phyloP scores from a whole-genome alignment of 1,284 basidiomycete species.

The Amylostereum areolatum region DNA sequence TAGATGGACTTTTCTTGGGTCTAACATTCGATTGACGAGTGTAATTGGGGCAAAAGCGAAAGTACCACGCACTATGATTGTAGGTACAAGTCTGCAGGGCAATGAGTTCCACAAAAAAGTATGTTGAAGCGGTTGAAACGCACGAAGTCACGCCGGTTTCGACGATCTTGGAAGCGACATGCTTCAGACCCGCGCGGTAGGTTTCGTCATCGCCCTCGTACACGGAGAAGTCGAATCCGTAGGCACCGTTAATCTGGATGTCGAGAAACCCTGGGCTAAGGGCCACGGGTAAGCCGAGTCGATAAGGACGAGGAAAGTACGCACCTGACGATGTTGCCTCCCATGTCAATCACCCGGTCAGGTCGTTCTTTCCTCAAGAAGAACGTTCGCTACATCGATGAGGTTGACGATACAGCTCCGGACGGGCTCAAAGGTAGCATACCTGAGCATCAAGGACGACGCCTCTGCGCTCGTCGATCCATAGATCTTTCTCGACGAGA shows the following conservation, averaged over 20 bases:
- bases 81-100: conserved; percentile 56
- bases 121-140: conserved; percentile 25
- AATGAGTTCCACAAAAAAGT: conserved; percentile 2
- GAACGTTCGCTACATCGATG: conserved; percentile 50
- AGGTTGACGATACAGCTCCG: neutral
- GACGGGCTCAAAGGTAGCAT: neutral
- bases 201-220: conserved; percentile 63
- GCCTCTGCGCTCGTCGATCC: conserved; percentile 68
- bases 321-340: conserved; percentile 69
- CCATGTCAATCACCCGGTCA: conserved; percentile 54
- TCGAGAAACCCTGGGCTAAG: conserved; percentile 72
- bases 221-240: conserved; percentile 85
- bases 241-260: conserved; percentile 84
- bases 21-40: conserved; percentile 27
- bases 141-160: conserved; percentile 87
- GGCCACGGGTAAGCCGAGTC: neutral
- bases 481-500: conserved; percentile 63
- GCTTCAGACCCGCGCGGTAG: conserved; percentile 66
- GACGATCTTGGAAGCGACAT: conserved; percentile 69
- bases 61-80: conserved; percentile 61
- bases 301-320: conserved; percentile 7
- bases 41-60: conserved; percentile 2
- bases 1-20: conserved; percentile 72
- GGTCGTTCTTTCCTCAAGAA: conserved; percentile 59
- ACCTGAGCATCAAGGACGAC: conserved; percentile 72